Percentiles rank a stretch among this genome's conserved stretches.
These are phyloP conservation scores for Hyaloscypha hepaticicola DNA, from an alignment of 495 filamentous ascomycete genomes.

Conservation along the genomic window DNA sequence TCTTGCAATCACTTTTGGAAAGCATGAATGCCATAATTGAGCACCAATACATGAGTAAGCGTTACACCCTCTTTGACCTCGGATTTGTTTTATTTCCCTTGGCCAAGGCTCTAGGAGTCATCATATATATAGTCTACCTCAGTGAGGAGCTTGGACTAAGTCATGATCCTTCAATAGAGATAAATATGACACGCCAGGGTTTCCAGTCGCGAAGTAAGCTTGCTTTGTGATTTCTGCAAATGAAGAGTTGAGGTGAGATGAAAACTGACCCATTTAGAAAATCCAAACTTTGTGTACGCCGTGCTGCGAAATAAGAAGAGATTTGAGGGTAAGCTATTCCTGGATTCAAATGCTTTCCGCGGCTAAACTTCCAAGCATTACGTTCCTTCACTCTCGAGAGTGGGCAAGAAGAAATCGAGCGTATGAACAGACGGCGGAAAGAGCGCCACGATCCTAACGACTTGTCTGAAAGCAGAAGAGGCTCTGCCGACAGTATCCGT, in stretches of 20 bases:
- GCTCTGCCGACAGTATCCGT: constrained; percentile 70
- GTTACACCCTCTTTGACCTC: not conserved
- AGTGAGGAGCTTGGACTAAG: constrained; percentile 5
- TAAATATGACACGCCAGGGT: constrained; percentile 21
- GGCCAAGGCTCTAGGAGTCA: not conserved
- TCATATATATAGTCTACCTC: constrained; percentile 1
- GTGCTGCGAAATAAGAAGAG: constrained; percentile 76
- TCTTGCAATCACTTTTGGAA: constrained; percentile 81
- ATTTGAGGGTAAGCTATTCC: constrained; percentile 57
- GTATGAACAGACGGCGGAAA: constrained; percentile 71
- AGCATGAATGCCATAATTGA: constrained; percentile 91
- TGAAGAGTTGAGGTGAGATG: not conserved
- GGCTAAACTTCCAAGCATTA: constrained; percentile 49
- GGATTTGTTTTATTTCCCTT: not conserved
- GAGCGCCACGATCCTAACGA: constrained; percentile 52
- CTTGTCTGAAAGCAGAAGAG: constrained; percentile 47
- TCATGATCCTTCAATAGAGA: constrained; percentile 5
- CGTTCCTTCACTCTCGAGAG: constrained; percentile 93
- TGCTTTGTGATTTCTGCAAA: not conserved
- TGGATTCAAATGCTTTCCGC: not conserved
- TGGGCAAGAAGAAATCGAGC: constrained; percentile 89
- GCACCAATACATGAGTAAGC: constrained; percentile 80
- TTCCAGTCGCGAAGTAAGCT: constrained; percentile 23
- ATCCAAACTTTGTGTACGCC: constrained; percentile 78
- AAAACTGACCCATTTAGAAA: constrained; percentile 52